These are phyloP conservation scores for Scutellaria baicalensis DNA, from an alignment of 257 asterid species.

Conservation along the genomic window DNA sequence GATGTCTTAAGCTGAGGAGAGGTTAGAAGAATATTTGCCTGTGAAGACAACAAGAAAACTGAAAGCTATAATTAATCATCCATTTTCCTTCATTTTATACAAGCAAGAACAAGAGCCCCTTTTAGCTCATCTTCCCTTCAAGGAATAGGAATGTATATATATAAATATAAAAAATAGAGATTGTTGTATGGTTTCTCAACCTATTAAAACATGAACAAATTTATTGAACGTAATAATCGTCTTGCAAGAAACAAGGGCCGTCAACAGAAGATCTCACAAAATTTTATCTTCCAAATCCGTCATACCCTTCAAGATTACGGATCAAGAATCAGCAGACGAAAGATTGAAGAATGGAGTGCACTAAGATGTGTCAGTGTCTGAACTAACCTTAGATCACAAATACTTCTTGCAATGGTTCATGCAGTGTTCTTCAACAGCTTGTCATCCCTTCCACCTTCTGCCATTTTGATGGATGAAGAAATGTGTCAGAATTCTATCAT, in stretches of 20 bases:
- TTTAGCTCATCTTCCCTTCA: background rate
- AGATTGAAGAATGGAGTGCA: too few relatives aligned
- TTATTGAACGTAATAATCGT: conserved; percentile 2
- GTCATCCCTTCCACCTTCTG: conserved; percentile 17
- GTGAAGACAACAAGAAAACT: too few relatives aligned
- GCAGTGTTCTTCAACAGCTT: conserved; percentile 8
- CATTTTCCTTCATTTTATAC: background rate
- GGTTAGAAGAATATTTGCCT: too few relatives aligned
- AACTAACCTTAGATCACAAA: conserved; percentile 13
- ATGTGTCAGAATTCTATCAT: background rate
- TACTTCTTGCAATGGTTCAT: background rate
- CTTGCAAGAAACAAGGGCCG: conserved; percentile 10
- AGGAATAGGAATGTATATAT: background rate
- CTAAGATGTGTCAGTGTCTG: background rate
- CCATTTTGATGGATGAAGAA: background rate
- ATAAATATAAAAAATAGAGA: too few relatives aligned
- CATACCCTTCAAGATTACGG: conserved; percentile 9
- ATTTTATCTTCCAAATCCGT: background rate
- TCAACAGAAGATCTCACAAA: background rate
- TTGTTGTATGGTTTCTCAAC: background rate
- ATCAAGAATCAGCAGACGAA: background rate
- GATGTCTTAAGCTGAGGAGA: too few relatives aligned
- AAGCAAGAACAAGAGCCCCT: background rate
- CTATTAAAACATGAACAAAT: background rate
- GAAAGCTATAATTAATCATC: too few relatives aligned